A percentile compares a stretch with the other conserved stretches of the same genome.
Evolutionary conservation across 2,329 filamentous ascomycete genomes (phyloP).

Genomic region (Orbilia brochopaga): DNA sequence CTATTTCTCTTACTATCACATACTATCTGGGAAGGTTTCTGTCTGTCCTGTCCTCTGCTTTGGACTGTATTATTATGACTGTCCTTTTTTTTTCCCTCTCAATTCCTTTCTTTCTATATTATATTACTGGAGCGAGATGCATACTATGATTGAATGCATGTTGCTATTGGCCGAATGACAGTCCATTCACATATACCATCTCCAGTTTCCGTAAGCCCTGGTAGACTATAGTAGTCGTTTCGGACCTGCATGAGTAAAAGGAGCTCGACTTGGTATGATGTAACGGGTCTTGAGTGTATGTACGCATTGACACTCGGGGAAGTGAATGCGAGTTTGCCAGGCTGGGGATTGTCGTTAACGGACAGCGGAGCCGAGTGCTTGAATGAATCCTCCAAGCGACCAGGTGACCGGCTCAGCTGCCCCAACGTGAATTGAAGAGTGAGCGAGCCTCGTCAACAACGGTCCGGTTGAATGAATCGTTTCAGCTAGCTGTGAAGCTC

Average conservation of each 20-base stretch:
- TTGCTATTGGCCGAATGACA: too few species aligned
- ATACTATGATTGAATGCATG: background rate
- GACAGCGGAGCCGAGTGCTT: background rate
- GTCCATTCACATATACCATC: too few species aligned
- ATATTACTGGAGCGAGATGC: background rate
- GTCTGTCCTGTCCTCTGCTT: background rate
- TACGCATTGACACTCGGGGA: too few species aligned
- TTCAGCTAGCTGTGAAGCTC: too few species aligned
- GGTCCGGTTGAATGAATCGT: background rate
- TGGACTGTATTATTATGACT: background rate
- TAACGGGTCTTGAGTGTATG: too few species aligned
- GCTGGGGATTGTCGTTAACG: too few species aligned
- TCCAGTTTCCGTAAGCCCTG: too few species aligned
- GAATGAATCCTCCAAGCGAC: background rate
- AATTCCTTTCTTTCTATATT: too few species aligned
- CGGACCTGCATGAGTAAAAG: too few species aligned
- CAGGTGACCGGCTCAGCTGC: constrained; percentile 4
- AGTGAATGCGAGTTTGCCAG: too few species aligned
- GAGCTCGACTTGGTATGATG: too few species aligned
- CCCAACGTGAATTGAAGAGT: background rate
- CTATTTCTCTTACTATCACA: constrained; percentile 5
- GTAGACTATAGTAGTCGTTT: background rate
- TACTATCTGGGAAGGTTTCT: background rate
- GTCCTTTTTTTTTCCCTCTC: background rate
- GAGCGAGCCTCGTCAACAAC: too few species aligned